Base-by-base conservation (phyloP, 1,284 basidiomycete genomes). In the Fomitopsis palustris region DNA sequence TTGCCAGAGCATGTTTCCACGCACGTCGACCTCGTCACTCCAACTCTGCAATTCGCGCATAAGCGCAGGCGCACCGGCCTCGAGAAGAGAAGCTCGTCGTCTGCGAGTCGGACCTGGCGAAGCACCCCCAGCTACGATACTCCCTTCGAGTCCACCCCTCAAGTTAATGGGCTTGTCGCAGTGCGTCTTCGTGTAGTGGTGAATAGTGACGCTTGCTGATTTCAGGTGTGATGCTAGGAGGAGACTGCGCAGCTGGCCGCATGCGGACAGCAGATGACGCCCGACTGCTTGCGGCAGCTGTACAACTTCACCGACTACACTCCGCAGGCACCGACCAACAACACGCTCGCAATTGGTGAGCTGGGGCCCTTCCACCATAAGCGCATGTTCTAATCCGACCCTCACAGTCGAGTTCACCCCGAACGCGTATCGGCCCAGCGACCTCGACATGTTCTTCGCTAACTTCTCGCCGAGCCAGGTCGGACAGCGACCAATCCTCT, bases 261-360 rank as follows among this genome's bases (percentile, higher is more conserved):
- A 35, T 86, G 84, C 64, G 65, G 69, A 8, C 69, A 64, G 5
- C 75, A 71, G 4, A 78, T 86, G 54, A 86, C 84, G 0, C 82
- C 82, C 10, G 69, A 78, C 1, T 87, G 84, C 65, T 66, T 87
- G 57, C 70, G 77, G 52, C 74, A 75, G 5, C 65, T 86, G 51
- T 87, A 86, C 68, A 81, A 81, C 21, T 73, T 74, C n/a, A 52
- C 49, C 33, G 62, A 62, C 16, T 85, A 85, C 63, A 72, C 74
- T 0, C 81, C 82, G 8, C 61, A 69, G 10, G 73, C 79, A 2
- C 72, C 77, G 1, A 67, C 65, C 29, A 72, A 67, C 52, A 86
- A 83, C 67, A 77, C 72, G 27, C 74, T 86, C 45, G 84, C 82
- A 51, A 77, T 86, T 54, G 80, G 80, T 53, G 80, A 81, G 33